These are phyloP conservation scores for Sclerotinia nivalis DNA, from an alignment of 2,329 filamentous ascomycete genomes.

Conservation along the genomic window DNA sequence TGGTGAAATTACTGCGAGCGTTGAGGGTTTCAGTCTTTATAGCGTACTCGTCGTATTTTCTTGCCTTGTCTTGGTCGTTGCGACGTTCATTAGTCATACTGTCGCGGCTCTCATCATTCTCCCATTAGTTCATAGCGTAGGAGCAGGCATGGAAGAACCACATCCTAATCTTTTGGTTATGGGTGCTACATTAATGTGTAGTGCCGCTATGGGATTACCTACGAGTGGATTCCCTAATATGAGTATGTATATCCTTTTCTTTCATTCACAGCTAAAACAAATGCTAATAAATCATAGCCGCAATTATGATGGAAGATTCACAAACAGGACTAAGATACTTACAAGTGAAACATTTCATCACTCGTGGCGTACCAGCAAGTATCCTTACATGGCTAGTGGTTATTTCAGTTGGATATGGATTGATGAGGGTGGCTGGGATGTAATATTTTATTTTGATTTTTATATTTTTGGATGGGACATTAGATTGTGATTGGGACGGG, in stretches of 20 bases:
- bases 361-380: conserved; percentile 85
- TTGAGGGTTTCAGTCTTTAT: conserved; percentile 81
- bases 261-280: neutral
- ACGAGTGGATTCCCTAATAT: conserved; percentile 98
- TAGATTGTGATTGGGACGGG: neutral
- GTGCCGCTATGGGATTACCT: conserved; percentile 93
- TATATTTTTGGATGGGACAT: neutral
- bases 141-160: conserved; percentile 79
- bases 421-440: conserved; percentile 62
- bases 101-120: conserved; percentile 94
- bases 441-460: conserved; percentile 22
- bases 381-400: conserved; percentile 79
- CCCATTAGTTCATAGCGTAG: conserved; percentile 85
- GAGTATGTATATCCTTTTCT: conserved; percentile 69
- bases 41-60: conserved; percentile 84
- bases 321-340: conserved; percentile 89
- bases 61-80: conserved; percentile 81
- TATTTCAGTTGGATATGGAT: conserved; percentile 83
- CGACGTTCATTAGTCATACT: conserved; percentile 97
- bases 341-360: conserved; percentile 91
- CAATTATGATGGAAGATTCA: conserved; percentile 98
- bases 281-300: conserved; percentile 57
- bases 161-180: conserved; percentile 95
- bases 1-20: conserved; percentile 67
- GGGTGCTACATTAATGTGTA: conserved; percentile 94